Percentiles rank a stretch among this genome's conserved stretches.
These are phyloP conservation scores for Rubia peregrina DNA, from an alignment of 305 asterid species.

Conservation along the genomic window DNA sequence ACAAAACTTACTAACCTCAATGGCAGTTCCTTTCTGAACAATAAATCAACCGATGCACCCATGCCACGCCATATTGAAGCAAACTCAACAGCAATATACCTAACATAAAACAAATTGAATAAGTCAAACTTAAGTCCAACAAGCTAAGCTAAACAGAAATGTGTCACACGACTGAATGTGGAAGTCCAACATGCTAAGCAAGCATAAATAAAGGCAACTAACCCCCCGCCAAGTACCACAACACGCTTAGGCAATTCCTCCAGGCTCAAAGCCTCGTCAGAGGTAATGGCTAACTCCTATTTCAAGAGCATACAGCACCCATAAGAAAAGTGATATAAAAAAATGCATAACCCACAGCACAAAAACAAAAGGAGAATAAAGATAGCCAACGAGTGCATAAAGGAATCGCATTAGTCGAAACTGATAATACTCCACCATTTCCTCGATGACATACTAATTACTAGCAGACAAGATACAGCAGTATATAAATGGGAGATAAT, in stretches of 20 bases:
- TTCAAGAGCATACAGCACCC: slow-evolving; percentile 11
- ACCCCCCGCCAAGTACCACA: slow-evolving; percentile 95
- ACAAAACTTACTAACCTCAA: slow-evolving; percentile 45
- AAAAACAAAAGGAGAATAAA: not conserved
- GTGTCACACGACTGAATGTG: not conserved
- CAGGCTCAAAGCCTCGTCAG: slow-evolving; percentile 98
- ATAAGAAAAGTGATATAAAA: not conserved
- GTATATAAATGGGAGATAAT: not conserved
- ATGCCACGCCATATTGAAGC: slow-evolving; percentile 99
- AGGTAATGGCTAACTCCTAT: slow-evolving; percentile 88
- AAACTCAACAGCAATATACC: slow-evolving; percentile 99
- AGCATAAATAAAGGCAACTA: slow-evolving; percentile 19
- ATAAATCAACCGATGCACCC: slow-evolving; percentile 83
- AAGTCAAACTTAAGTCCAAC: slow-evolving; percentile 10
- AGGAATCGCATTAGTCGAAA: not conserved
- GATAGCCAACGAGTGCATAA: not conserved
- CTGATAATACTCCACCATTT: not conserved
- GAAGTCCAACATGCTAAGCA: slow-evolving; percentile 19
- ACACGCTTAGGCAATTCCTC: slow-evolving; percentile 91
- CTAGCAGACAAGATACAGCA: not conserved
- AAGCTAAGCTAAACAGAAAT: slow-evolving; percentile 16
- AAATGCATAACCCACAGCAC: not conserved
- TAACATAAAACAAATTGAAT: slow-evolving; percentile 20
- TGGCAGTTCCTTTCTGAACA: slow-evolving; percentile 92
- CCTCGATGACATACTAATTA: not conserved